Base-by-base conservation (phyloP, 2,329 filamentous ascomycete genomes). In the Pezicula neosporulosa region DNA sequence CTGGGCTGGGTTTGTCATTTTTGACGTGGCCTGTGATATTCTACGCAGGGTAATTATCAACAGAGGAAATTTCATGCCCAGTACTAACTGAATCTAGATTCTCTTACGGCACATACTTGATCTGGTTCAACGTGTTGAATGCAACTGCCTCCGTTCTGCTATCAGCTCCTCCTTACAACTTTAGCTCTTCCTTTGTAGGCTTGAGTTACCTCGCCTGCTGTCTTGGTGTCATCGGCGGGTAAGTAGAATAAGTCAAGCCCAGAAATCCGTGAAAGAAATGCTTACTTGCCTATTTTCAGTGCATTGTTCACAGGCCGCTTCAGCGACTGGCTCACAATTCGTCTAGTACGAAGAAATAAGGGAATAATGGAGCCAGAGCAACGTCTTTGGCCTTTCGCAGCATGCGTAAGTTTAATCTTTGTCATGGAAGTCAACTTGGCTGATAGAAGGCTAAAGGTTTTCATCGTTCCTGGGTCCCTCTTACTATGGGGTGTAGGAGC, bases 401-500 rank as follows among this genome's bases (percentile, higher is more conserved):
- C 66, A 1, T 68, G 66, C 15, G 52, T 70, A 30, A 30, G 28
- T 30, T 30, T 7, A 30, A 30, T 12, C 28, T 8, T 12, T 3
- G 9, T 7, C 4, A 2, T 7, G 10, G 6, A 30, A 30, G 10
- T 8, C 7, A 30, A 4, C 3, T 30, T 30, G 28, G 10, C 28
- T 30, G 6, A 30, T 7, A 30, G 2, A 4, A 4, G 3, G 4
- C 6, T 8, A 30, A 30, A 30, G 28, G 28, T 30, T 7, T 44
- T 77, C 3, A 57, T 75, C 35, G 63, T 73, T 2, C 71, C 73
- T 0, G 66, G 63, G 8, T 70, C 68, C 0, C 63, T 76, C 7
- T 68, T 77, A 41, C 60, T 77, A 1, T 77, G 74, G 73, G 76
- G 77, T 36, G 70, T 78, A 0, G 75, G 76, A 12, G 73, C 76